Conservation (phyloP, 768 basidiomycete genomes). For the Chalciporus chontae region DNA sequence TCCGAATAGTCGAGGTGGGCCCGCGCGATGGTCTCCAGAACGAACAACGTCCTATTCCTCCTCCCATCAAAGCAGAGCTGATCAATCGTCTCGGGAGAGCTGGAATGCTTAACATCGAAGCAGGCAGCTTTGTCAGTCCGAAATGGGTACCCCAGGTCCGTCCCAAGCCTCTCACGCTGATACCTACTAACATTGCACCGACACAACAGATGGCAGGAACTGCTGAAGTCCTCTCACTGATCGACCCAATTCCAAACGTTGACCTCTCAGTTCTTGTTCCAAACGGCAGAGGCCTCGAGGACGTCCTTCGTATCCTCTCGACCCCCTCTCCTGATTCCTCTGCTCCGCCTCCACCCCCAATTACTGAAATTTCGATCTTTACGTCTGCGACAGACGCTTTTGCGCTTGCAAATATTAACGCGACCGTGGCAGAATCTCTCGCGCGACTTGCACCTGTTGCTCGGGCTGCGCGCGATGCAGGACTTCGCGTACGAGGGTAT, state of each 20-base stretch:
- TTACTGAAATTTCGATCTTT: conserved; percentile 87
- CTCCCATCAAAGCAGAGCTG: conserved; percentile 73
- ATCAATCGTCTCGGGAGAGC: conserved; percentile 69
- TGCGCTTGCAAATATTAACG: conserved; percentile 81
- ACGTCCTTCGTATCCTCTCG: conserved; percentile 50
- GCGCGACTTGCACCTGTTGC: conserved; percentile 60
- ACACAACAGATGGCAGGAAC: conserved; percentile 80
- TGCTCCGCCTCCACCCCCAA: conserved; percentile 42
- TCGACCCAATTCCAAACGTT: conserved; percentile 50
- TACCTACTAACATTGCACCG: background rate
- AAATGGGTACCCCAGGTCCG: conserved; percentile 88
- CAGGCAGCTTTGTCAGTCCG: conserved; percentile 88
- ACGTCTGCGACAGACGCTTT: conserved; percentile 88
- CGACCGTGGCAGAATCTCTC: conserved; percentile 67
- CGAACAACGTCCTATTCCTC: conserved; percentile 69
- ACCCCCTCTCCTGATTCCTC: conserved; percentile 26
- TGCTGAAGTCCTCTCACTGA: conserved; percentile 60
- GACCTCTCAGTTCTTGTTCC: conserved; percentile 82
- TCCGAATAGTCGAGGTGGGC: conserved; percentile 80
- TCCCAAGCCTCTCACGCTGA: conserved; percentile 25
- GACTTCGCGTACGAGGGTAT: conserved; percentile 77
- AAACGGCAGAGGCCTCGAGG: conserved; percentile 72
- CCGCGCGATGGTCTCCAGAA: conserved; percentile 93
- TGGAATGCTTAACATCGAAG: conserved; percentile 70
- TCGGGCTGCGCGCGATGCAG: conserved; percentile 51